Evolutionary conservation across 2,329 filamentous ascomycete species (phyloP), one percentile per base, ranked within the genome.

Genomic region (Catunica adiposa): DNA sequence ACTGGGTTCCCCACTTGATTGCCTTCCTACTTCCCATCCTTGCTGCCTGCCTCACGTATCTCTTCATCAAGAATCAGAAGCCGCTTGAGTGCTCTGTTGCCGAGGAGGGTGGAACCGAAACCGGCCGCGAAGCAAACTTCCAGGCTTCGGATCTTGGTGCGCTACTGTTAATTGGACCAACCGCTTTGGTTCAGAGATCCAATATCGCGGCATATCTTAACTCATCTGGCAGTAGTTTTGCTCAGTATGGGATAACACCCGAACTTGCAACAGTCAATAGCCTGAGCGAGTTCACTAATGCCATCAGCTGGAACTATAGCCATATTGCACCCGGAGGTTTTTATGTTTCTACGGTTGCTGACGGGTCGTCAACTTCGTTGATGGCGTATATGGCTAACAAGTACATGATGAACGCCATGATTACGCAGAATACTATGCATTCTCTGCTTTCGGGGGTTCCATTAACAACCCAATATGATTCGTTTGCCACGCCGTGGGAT

Each of bases 11-110:
- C 0, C 89, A 89, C 57, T 64, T 82, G 6, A 80, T 81, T 1
- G 88, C 87, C 0, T 74, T 94, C 38, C 61, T 88, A 0, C 79
- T 95, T 11, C 89, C 89, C 0, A 77, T 96, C 54, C 72, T 88
- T 56, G 85, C 87, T 1, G 84, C 87, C 17, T 87, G 83, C 0
- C 70, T 95, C 15, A 86, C 89, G 0, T 86, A 83, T 2, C 72
- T 94, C 1, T 89, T 90, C 62, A 70, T 96, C 6, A 74, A 76
- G 46, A 68, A 70, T 50, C 80, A 80, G 61, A 22, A 26, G 1
- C 61, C 57, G 34, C 42, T 38, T 51, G 31, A 34, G 8, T 58
- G 57, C 50, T 62, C 75, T 0, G 73, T 73, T 0, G 71, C 70
- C 37, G 64, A 64, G 5, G 62, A 63, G 3, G 20, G n/a, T 17